Evolutionary conservation across 495 filamentous ascomycete species (phyloP).

Genomic region (Aspergillus kassunensis): DNA sequence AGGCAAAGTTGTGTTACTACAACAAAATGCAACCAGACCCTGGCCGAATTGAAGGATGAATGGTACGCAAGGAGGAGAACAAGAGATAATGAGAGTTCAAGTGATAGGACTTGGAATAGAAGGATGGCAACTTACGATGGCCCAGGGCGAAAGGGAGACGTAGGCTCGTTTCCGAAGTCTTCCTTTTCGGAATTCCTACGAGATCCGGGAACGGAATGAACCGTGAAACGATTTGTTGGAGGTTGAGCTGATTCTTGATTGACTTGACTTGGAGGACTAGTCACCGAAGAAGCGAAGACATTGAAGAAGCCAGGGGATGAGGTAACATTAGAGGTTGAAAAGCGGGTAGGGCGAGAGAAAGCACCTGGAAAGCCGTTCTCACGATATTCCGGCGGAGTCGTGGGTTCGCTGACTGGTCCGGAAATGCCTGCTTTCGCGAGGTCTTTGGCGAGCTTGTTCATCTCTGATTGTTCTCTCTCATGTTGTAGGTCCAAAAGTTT

Average conservation of each 20-base stretch:
- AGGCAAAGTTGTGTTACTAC: neutral
- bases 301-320: slow-evolving; percentile 75
- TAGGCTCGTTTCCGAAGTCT: slow-evolving; percentile 33
- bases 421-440: slow-evolving; percentile 57
- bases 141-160: slow-evolving; percentile 32
- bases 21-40: slow-evolving; percentile 9
- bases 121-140: slow-evolving; percentile 32
- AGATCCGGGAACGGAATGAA: slow-evolving; percentile 82
- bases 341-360: slow-evolving; percentile 73
- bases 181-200: slow-evolving; percentile 60
- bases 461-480: slow-evolving; percentile 72
- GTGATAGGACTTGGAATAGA: slow-evolving; percentile 11
- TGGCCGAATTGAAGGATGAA: neutral
- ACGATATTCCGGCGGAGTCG: slow-evolving; percentile 91
- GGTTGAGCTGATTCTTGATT: slow-evolving; percentile 35
- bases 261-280: slow-evolving; percentile 53
- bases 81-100: slow-evolving; percentile 4
- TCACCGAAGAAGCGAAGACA: slow-evolving; percentile 68
- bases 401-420: slow-evolving; percentile 85
- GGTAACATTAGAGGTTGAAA: slow-evolving; percentile 76
- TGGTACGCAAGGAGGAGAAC: neutral
- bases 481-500: slow-evolving; percentile 78
- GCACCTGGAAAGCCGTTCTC: slow-evolving; percentile 70
- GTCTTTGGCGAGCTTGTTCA: slow-evolving; percentile 75
- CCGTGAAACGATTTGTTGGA: slow-evolving; percentile 48